These are phyloP conservation scores for Wickerhamiella pararugosa DNA, from an alignment of 1,139 yeast genomes.

Conservation along the genomic window DNA sequence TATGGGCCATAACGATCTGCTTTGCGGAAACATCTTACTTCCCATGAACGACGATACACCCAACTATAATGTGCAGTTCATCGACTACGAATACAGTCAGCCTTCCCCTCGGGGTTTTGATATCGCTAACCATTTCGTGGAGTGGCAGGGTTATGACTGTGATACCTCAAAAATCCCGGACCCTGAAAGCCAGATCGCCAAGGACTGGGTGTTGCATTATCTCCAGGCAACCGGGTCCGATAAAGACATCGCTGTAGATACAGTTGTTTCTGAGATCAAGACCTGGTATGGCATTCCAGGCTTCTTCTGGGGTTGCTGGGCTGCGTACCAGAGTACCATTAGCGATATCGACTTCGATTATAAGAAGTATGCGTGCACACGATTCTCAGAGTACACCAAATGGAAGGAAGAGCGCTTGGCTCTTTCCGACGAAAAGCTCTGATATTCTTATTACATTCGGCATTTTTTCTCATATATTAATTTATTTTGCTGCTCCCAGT, in stretches of 20 bases:
- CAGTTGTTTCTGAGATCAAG: conserved; percentile 38
- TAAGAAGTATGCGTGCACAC: conserved; percentile 39
- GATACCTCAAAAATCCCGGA: conserved; percentile 43
- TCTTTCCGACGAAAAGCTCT: neutral
- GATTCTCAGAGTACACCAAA: conserved; percentile 54
- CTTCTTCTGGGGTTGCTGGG: conserved; percentile 79
- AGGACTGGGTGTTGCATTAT: conserved; percentile 33
- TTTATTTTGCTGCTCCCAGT: neutral
- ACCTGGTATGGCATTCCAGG: conserved; percentile 69
- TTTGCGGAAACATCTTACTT: conserved; percentile 57
- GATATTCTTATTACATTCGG: neutral
- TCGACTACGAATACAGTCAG: conserved; percentile 69
- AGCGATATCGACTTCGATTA: conserved; percentile 66
- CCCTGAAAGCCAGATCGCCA: conserved; percentile 31
- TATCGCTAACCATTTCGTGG: conserved; percentile 73
- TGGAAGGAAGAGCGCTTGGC: conserved; percentile 33
- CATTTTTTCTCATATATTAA: neutral
- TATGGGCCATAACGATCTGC: conserved; percentile 55
- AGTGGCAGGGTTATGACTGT: conserved; percentile 79
- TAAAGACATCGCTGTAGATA: conserved; percentile 1
- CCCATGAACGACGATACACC: conserved; percentile 26
- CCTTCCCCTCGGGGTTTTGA: conserved; percentile 75
- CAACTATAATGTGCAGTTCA: conserved; percentile 35
- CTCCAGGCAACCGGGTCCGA: conserved; percentile 16
- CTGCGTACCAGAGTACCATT: conserved; percentile 56